phyloP scores from a whole-genome alignment of 768 basidiomycete species.

The Termitomyces sp. region DNA sequence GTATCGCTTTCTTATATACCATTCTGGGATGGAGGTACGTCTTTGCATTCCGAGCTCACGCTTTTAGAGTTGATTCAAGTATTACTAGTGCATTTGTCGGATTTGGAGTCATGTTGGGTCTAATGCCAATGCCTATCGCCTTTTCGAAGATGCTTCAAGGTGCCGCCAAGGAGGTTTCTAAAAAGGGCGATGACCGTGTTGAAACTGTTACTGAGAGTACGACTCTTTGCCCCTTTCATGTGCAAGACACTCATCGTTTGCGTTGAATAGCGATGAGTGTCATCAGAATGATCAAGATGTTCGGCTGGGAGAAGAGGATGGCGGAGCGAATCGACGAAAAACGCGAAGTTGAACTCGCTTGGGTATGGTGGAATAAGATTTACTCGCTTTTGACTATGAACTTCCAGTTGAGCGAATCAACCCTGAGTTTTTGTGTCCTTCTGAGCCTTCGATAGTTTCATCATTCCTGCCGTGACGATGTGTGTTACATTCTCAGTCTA shows the following conservation, averaged over 20 bases:
- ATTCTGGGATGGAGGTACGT: conserved; percentile 43
- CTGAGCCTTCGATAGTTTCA: conserved; percentile 31
- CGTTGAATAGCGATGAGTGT: conserved; percentile 42
- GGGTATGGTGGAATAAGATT: conserved; percentile 48
- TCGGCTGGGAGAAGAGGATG: conserved; percentile 61
- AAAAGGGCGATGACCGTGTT: conserved; percentile 53
- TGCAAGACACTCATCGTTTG: conserved; percentile 16
- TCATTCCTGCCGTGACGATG: conserved; percentile 65
- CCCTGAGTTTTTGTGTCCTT: neutral
- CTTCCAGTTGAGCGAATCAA: conserved; percentile 33
- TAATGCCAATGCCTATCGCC: conserved; percentile 54
- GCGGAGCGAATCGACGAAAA: conserved; percentile 48
- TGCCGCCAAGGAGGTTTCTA: conserved; percentile 44
- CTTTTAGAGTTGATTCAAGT: neutral
- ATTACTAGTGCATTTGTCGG: conserved; percentile 50
- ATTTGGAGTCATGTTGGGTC: conserved; percentile 41
- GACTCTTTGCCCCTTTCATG: conserved; percentile 17
- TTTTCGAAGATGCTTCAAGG: conserved; percentile 42
- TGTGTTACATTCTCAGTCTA: conserved; percentile 53
- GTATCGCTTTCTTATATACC: conserved; percentile 38
- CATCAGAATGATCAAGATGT: conserved; percentile 67
- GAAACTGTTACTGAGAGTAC: conserved; percentile 58
- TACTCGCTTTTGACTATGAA: conserved; percentile 39
- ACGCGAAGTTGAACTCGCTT: conserved; percentile 55
- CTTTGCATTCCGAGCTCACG: neutral